Evolutionary conservation across 1,284 basidiomycete species (phyloP).

Genomic region (Marasmius sp.): DNA sequence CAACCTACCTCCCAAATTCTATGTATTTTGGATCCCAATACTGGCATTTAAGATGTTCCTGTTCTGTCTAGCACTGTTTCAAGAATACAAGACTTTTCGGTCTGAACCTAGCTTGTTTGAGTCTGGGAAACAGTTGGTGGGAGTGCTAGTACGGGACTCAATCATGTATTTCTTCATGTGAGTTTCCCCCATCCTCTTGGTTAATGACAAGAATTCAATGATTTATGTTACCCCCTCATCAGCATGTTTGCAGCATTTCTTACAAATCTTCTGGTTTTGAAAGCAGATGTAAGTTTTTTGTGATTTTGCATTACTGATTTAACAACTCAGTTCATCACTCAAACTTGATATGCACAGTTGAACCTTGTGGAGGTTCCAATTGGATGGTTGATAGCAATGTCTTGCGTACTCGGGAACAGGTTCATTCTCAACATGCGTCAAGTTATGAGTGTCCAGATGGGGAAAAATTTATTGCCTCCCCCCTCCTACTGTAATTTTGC

Average conservation of each 20-base stretch:
- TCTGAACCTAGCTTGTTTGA: slow-evolving; percentile 35
- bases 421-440: slow-evolving; percentile 55
- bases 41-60: slow-evolving; percentile 52
- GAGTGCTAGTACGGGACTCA: slow-evolving; percentile 54
- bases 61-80: slow-evolving; percentile 46
- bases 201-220: not conserved
- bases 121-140: slow-evolving; percentile 43
- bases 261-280: slow-evolving; percentile 51
- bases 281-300: slow-evolving; percentile 37
- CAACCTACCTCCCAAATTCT: slow-evolving; percentile 41
- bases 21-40: slow-evolving; percentile 61
- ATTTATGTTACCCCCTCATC: slow-evolving; percentile 5
- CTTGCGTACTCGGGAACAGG: slow-evolving; percentile 54
- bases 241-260: slow-evolving; percentile 59
- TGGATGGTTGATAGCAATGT: slow-evolving; percentile 56
- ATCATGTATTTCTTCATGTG: slow-evolving; percentile 57
- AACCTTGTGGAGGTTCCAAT: slow-evolving; percentile 50
- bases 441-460: too few species aligned
- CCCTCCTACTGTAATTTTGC: too few species aligned
- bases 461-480: too few species aligned
- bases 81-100: slow-evolving; percentile 45
- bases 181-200: slow-evolving; percentile 14
- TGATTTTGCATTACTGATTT: not conserved
- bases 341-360: slow-evolving; percentile 19
- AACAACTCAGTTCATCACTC: not conserved